Percentiles rank a stretch among this genome's conserved stretches.
phyloP scores from a whole-genome alignment of 139 green algal genomes.

The Haematococcus lacustris region DNA sequence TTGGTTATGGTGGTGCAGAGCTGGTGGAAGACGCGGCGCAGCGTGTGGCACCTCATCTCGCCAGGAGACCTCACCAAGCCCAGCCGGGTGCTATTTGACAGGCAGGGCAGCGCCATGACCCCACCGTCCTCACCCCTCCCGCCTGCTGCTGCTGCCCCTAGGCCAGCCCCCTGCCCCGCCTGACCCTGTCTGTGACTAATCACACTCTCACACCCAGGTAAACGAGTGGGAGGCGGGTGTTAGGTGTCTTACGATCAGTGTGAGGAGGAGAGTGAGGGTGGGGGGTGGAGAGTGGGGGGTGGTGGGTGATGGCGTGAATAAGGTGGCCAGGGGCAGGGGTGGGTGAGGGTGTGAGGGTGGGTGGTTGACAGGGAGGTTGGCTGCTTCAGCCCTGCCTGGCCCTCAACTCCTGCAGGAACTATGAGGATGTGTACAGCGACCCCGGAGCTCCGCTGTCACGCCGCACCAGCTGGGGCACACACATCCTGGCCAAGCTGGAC shows the following conservation, averaged over 20 bases:
- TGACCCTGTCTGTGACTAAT: neutral
- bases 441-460: slow-evolving; percentile 74
- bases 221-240: too few relatives aligned
- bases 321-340: too few relatives aligned
- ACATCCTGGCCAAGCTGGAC: slow-evolving; percentile 62
- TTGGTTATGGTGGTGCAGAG: neutral
- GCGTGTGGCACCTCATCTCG: slow-evolving; percentile 40
- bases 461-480: slow-evolving; percentile 64
- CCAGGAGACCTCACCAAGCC: slow-evolving; percentile 29
- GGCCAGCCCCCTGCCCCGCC: neutral
- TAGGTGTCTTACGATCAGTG: too few relatives aligned
- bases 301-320: neutral
- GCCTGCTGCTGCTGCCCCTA: neutral
- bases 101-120: slow-evolving; percentile 2
- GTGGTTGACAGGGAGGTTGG: neutral
- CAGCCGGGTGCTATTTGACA: slow-evolving; percentile 56
- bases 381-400: neutral
- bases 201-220: neutral
- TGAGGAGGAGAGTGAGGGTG: too few relatives aligned
- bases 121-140: neutral
- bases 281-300: neutral
- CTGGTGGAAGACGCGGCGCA: slow-evolving; percentile 73
- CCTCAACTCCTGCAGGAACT: slow-evolving; percentile 34
- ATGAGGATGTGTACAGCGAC: slow-evolving; percentile 93
- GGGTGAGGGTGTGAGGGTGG: neutral